phyloP scores from a whole-genome alignment of 768 basidiomycete genomes.

The Serendipita sp. region DNA sequence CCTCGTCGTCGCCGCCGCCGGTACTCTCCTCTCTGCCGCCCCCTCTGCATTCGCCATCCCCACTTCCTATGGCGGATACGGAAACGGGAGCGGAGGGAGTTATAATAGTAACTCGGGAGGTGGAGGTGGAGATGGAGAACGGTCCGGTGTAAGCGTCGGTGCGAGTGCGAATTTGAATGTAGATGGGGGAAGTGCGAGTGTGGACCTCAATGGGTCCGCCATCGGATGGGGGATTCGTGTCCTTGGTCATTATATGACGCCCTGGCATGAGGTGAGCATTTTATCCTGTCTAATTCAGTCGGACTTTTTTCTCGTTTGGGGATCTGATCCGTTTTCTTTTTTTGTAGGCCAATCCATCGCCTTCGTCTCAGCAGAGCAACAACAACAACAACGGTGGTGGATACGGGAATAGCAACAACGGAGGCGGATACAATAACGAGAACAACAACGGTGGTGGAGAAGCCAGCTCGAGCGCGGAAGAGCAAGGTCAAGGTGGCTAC shows the following conservation, averaged over 20 bases:
- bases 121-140: neutral
- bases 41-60: neutral
- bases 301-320: too few relatives aligned
- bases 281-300: neutral
- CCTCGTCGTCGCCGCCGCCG: neutral
- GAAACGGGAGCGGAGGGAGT: neutral
- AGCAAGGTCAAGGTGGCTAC: neutral
- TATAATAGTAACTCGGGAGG: neutral
- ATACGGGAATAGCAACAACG: neutral
- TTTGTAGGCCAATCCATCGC: too few relatives aligned
- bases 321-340: too few relatives aligned
- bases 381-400: neutral
- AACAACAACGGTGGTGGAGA: neutral
- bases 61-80: neutral
- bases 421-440: neutral
- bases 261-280: neutral
- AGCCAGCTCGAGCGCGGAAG: neutral
- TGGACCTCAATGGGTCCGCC: neutral
- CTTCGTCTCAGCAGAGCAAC: neutral
- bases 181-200: neutral
- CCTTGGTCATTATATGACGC: neutral
- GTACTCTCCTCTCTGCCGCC: neutral
- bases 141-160: neutral
- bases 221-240: neutral
- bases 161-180: too few relatives aligned